Base-by-base conservation (phyloP, 1,284 basidiomycete genomes). In the Abortiporus biennis region DNA sequence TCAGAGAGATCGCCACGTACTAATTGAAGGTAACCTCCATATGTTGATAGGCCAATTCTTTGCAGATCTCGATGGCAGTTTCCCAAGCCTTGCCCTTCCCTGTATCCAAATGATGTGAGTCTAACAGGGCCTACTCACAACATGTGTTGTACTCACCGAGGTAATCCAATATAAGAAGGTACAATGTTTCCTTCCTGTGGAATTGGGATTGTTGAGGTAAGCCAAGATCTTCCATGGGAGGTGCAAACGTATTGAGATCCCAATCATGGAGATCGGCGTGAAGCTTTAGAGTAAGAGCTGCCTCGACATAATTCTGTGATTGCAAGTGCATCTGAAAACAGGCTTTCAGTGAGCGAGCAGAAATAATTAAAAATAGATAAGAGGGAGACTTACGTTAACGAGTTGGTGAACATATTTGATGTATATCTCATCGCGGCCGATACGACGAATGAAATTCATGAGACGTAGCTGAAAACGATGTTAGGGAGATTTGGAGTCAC, bases 51-150 rank as follows among this genome's bases (percentile, higher is more conserved):
- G 83, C 83, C 9, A 96, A 67, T 53, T 95, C 93, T 64, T 90
- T 89, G 67, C 92, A 96, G 42, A 98, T 87, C 47, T 92, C 88
- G 40, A 96, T 80, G 1, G 92, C 93, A 42, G 80, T 86, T 64
- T 99, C 95, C 80, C 92, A 98, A 3, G 95, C 93, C 57, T 95
- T 92, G 2, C 94, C 95, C 63, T 92, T 91, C 41, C 89, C 90
- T 91, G 50, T 25, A 38, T 45, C 25, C 30, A 32, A 29, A 9
- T n/a, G n/a, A 9, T n/a, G 27, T 8, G 27, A n/a, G 27, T 29
- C n/a, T 1, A 29, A 29, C n/a, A 20, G 27, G n/a, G 21, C 12
- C 5, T 21, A 5, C 12, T 36, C 34, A 37, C 24, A 24, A 38
- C 22, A 15, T 11, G 29, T 30, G 27, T 21, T 34, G 8, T 19